Evolutionary conservation across 139 green algal genomes (phyloP).

Genomic region (Picochlorum sp.): DNA sequence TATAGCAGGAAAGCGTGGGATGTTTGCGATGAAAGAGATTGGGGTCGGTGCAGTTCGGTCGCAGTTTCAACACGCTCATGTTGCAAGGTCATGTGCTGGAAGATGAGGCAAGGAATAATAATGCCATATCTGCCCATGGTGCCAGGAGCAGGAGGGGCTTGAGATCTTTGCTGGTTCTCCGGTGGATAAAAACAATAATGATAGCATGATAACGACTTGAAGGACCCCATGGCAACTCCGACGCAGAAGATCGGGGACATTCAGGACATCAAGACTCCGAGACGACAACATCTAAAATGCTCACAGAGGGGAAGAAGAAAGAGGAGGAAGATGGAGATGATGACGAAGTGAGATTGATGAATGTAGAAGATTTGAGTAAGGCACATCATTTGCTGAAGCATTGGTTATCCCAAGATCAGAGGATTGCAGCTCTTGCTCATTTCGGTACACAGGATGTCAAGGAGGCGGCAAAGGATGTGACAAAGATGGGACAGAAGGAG

Average conservation of each 20-base stretch:
- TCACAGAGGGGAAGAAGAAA: conserved; percentile 1
- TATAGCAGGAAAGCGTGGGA: no score
- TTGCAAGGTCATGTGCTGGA: no score
- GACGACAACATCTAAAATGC: background rate
- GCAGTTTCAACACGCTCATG: no score
- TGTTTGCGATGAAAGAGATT: no score
- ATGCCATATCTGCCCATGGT: no score
- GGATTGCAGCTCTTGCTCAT: conserved; percentile 17
- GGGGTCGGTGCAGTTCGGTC: no score
- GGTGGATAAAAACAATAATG: conserved; percentile 3
- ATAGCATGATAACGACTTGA: no score
- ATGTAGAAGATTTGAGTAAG: background rate
- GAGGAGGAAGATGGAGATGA: conserved; percentile 1
- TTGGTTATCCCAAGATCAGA: conserved; percentile 25
- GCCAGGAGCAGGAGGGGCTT: no score
- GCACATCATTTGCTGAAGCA: conserved; percentile 41
- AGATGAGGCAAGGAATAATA: no score
- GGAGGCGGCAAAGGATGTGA: conserved; percentile 33
- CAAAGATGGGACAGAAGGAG: conserved; percentile 36
- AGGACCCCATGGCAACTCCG: no score
- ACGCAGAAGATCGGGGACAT: no score
- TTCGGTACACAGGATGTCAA: conserved; percentile 29
- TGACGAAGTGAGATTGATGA: conserved; percentile 2
- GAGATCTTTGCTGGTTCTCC: no score
- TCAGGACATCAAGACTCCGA: background rate